phyloP scores from a whole-genome alignment of 2,329 filamentous ascomycete genomes.

The Aspergillus sp. region DNA sequence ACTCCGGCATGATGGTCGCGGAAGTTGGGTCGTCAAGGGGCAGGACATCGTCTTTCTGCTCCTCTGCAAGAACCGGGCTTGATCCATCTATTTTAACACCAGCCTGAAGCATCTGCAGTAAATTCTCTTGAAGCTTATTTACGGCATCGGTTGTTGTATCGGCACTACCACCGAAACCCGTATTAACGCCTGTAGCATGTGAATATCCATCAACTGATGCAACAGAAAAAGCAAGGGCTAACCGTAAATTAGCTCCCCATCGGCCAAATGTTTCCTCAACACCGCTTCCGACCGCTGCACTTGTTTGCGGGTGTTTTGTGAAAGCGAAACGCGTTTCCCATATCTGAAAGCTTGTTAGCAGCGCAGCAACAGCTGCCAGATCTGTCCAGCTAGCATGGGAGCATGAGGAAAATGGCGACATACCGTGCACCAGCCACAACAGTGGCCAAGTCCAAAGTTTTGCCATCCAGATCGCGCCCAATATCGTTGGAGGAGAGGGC shows the following conservation, averaged over 20 bases:
- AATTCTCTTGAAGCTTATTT: slow-evolving; percentile 1
- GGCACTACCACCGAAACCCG: slow-evolving; percentile 4
- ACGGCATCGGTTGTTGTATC: background rate
- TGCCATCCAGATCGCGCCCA: background rate
- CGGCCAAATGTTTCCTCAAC: background rate
- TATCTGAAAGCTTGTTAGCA: background rate
- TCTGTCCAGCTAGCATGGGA: too few relatives aligned
- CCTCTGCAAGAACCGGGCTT: background rate
- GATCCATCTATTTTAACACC: background rate
- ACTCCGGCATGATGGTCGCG: background rate
- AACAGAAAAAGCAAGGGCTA: background rate
- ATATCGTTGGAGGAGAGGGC: background rate
- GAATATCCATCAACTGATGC: background rate
- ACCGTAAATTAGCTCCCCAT: slow-evolving; percentile 7
- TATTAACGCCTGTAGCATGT: slow-evolving; percentile 6
- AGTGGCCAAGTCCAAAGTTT: background rate
- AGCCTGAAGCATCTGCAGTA: slow-evolving; percentile 1
- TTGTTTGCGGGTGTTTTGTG: background rate
- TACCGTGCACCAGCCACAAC: background rate
- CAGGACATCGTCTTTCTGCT: background rate
- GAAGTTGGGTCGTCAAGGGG: background rate
- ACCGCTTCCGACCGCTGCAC: background rate
- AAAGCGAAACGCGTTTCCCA: background rate
- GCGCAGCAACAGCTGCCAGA: background rate
- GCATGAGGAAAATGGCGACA: too few relatives aligned